Evolutionary conservation across 768 basidiomycete species (phyloP), one percentile per base, ranked within the genome.

Genomic region (Tylopilus plumbeoviolaceoides): DNA sequence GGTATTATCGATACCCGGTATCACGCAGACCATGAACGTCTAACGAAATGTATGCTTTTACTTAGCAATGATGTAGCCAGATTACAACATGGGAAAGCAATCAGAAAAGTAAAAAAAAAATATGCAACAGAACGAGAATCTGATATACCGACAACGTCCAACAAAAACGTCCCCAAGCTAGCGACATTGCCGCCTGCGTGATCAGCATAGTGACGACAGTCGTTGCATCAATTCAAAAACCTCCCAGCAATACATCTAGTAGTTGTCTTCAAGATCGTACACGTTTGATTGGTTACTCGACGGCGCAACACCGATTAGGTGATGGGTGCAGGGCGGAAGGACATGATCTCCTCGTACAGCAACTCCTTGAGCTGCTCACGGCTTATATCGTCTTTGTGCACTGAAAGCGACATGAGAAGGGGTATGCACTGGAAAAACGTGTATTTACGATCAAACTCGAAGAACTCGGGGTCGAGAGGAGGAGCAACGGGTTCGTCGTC

Each of bases 401-500:
- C 89, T 91, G 27, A 23, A 4, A 14, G 44, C 31, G 39, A 42
- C 49, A 46, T 56, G 28, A 51, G 12, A 27, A 25, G 4, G 14
- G 42, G 14, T 4, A 35, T 12, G 4, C 20, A 20, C 8, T 10
- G 7, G 17, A 7, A 28, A 41, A 47, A 6, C 0, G 15, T 15
- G 48, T 5, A 79, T 88, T 72, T 59, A 91, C 89, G 72, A 70
- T 99, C 97, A 68, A 98, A 98, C 65, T 95, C 93, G 70, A 99
- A 99, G 78, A 98, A 99, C 59, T 89, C 87, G 5, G 93, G 88
- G 59, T 91, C 90, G 44, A 99, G 84, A n/a, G 95, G 95, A 5
- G 93, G 89, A 0, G 95, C 95, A 21, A 87, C 82, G 0, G 97
- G 97, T 71, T 99, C 97, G 63, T 99, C 97, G 46, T 95, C 92